phyloP scores from a whole-genome alignment of 495 filamentous ascomycete genomes.

The Lepidopterella palustris region DNA sequence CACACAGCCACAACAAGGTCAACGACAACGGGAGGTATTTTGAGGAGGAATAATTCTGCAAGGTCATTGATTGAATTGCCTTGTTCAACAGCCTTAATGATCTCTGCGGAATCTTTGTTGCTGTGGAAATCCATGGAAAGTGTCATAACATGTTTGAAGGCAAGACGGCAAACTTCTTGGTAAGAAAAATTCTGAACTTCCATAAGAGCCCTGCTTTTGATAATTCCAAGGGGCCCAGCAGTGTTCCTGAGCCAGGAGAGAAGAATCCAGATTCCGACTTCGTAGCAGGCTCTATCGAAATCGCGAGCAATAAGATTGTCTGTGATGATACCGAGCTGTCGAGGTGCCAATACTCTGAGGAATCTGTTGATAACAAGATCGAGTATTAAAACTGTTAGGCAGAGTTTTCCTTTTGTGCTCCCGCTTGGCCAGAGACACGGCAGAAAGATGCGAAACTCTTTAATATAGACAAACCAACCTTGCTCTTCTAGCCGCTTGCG shows the following conservation, averaged over 20 bases:
- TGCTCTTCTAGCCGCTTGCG: slow-evolving; percentile 32
- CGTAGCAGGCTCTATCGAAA: slow-evolving; percentile 28
- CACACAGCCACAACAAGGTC: slow-evolving; percentile 63
- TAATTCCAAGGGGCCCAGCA: slow-evolving; percentile 9
- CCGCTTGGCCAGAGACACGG: slow-evolving; percentile 33
- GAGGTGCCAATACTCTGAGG: slow-evolving; percentile 33
- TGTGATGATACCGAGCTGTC: slow-evolving; percentile 37
- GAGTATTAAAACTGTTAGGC: slow-evolving; percentile 20
- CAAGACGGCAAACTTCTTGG: slow-evolving; percentile 50
- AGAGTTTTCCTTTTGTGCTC: slow-evolving; percentile 29
- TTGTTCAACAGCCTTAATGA: slow-evolving; percentile 60
- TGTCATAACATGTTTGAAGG: slow-evolving; percentile 70
- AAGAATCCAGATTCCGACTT: slow-evolving; percentile 34
- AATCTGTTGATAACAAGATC: slow-evolving; percentile 27
- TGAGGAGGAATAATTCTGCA: slow-evolving; percentile 60
- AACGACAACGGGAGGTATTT: slow-evolving; percentile 61
- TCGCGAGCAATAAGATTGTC: slow-evolving; percentile 19
- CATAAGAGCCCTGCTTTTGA: slow-evolving; percentile 16
- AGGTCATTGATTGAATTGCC: slow-evolving; percentile 57
- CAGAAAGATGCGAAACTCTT: slow-evolving; percentile 35
- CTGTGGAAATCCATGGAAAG: slow-evolving; percentile 77
- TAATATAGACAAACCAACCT: slow-evolving; percentile 36
- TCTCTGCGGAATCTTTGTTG: slow-evolving; percentile 63
- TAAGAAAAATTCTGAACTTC: slow-evolving; percentile 56
- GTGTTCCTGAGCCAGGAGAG: slow-evolving; percentile 21